A percentile compares a stretch with the other conserved stretches of the same genome.
phyloP scores from a whole-genome alignment of 192 early-diverging fungal species.

The Entomortierella lignicola region DNA sequence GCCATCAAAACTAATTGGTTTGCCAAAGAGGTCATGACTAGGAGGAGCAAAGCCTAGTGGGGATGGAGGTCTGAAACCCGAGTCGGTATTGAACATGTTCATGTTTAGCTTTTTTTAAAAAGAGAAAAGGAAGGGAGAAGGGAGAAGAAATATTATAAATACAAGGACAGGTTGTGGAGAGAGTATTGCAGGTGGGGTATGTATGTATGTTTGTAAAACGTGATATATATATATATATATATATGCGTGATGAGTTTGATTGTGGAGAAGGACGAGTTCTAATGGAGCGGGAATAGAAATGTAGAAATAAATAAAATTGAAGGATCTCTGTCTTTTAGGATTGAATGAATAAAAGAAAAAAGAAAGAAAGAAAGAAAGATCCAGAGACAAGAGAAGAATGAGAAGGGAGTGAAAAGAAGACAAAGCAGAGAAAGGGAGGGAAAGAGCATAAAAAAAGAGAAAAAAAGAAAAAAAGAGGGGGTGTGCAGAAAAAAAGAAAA shows the following conservation, averaged over 20 bases:
- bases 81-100: conserved; percentile 55
- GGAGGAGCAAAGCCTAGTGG: conserved; percentile 27
- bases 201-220: too few relatives aligned
- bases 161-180: background rate
- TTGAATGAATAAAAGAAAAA: background rate
- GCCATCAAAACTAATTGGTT: conserved; percentile 31
- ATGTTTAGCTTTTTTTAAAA: conserved; percentile 2
- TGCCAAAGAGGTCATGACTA: conserved; percentile 42
- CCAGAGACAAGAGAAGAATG: background rate
- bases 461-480: background rate
- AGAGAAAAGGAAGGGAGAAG: background rate
- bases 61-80: conserved; percentile 48
- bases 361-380: background rate
- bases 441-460: too few relatives aligned
- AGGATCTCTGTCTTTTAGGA: too few relatives aligned
- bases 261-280: too few relatives aligned
- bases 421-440: background rate
- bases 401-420: background rate
- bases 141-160: background rate
- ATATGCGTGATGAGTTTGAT: background rate
- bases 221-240: too few relatives aligned
- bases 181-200: too few relatives aligned
- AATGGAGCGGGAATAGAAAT: too few relatives aligned
- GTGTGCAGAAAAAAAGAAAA: background rate
- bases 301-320: background rate